Conservation (phyloP, 2,329 filamentous ascomycete species). For the Tolypocladium inflatum region DNA sequence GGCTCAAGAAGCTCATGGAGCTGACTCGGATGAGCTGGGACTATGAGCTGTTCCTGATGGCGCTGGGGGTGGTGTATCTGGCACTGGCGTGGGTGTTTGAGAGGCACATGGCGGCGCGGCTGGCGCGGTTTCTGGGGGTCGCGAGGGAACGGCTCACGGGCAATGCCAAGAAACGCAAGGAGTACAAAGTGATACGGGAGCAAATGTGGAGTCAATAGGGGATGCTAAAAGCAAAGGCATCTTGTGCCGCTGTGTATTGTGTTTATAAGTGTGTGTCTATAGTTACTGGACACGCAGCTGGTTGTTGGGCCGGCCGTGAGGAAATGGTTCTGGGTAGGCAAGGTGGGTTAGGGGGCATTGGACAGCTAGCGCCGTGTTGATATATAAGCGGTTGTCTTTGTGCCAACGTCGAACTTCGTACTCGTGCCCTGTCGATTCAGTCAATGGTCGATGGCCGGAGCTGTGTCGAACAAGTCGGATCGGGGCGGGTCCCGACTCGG, state of each 20-base stretch:
- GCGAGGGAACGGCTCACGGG: conserved; percentile 47
- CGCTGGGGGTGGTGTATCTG: conserved; percentile 62
- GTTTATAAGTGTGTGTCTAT: background rate
- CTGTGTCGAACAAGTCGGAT: background rate
- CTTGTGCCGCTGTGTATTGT: background rate
- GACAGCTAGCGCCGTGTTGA: background rate
- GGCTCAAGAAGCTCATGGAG: conserved; percentile 71
- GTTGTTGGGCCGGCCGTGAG: background rate
- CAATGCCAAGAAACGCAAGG: conserved; percentile 67
- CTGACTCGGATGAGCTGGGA: conserved; percentile 64
- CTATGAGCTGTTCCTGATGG: conserved; percentile 66
- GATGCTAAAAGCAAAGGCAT: background rate
- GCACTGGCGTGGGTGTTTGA: conserved; percentile 62
- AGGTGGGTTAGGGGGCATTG: background rate
- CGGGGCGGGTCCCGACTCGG: background rate
- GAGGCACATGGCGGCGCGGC: conserved; percentile 54
- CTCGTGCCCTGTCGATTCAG: no score
- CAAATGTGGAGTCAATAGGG: conserved; percentile 21
- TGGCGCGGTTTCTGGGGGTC: conserved; percentile 60
- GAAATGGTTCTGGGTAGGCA: background rate
- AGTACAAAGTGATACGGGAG: conserved; percentile 76
- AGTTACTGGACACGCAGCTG: background rate
- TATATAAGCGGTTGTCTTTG: background rate
- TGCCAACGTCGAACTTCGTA: background rate
- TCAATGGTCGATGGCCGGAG: background rate